A percentile compares a stretch with the other conserved stretches of the same genome.
These are phyloP conservation scores for Aspergillus transmontanensis DNA, from an alignment of 2,329 filamentous ascomycete genomes.

Conservation along the genomic window DNA sequence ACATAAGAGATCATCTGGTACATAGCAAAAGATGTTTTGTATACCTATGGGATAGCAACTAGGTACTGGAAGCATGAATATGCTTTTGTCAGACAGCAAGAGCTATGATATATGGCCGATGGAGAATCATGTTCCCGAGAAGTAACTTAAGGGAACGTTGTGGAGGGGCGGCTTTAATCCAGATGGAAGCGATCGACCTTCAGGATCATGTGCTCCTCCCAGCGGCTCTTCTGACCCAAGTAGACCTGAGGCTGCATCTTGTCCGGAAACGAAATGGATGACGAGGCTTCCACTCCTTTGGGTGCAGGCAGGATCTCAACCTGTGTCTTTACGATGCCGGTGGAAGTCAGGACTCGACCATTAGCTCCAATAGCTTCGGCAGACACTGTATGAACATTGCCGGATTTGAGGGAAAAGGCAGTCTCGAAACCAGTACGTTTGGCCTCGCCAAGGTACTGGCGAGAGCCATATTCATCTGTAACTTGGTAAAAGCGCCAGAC, in stretches of 20 bases:
- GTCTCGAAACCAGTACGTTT: slow-evolving; percentile 35
- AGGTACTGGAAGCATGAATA: not conserved
- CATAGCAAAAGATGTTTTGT: not conserved
- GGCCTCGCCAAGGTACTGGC: slow-evolving; percentile 30
- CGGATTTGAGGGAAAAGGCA: slow-evolving; percentile 23
- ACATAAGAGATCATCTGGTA: not conserved
- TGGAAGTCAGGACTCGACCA: slow-evolving; percentile 31
- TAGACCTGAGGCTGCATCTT: slow-evolving; percentile 9
- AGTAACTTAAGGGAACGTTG: not conserved
- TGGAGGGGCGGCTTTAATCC: not conserved
- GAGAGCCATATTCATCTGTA: slow-evolving; percentile 26
- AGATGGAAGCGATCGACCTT: slow-evolving; percentile 15
- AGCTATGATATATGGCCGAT: not conserved
- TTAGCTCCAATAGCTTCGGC: slow-evolving; percentile 39
- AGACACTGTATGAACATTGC: slow-evolving; percentile 40
- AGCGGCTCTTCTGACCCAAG: slow-evolving; percentile 6
- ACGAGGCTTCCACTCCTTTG: not conserved
- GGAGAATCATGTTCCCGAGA: not conserved
- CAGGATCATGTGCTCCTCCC: slow-evolving; percentile 17
- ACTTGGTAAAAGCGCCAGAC: slow-evolving; percentile 55
- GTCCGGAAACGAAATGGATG: not conserved
- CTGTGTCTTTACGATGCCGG: slow-evolving; percentile 23
- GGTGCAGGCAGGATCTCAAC: slow-evolving; percentile 23
- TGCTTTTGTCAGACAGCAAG: not conserved
- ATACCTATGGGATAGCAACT: not conserved